These are phyloP conservation scores for Kuraishia hungarica DNA, from an alignment of 805 yeast species.

Conservation along the genomic window DNA sequence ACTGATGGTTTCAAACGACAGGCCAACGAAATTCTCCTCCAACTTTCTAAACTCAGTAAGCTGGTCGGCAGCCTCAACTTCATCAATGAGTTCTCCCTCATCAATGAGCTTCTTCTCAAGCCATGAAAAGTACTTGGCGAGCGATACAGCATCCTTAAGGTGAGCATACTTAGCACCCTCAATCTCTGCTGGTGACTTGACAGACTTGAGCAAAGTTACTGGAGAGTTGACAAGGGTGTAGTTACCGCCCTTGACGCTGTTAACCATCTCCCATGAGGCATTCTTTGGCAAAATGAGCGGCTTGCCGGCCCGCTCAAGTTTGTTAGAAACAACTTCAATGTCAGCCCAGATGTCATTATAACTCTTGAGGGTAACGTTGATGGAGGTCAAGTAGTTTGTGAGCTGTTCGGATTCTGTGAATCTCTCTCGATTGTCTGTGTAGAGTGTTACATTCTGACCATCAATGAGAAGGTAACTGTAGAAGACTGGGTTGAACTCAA, in stretches of 20 bases:
- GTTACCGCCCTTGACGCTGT: conserved; percentile 32
- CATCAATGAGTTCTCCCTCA: conserved; percentile 36
- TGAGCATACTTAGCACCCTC: conserved; percentile 71
- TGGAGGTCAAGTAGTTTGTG: conserved; percentile 29
- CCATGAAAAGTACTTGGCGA: conserved; percentile 76
- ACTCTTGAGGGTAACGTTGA: conserved; percentile 32
- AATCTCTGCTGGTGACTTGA: conserved; percentile 69
- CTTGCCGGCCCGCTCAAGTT: conserved; percentile 12
- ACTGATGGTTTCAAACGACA: conserved; percentile 71
- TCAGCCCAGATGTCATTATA: conserved; percentile 39
- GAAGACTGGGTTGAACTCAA: conserved; percentile 82
- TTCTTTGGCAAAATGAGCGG: conserved; percentile 44
- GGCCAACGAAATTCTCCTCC: conserved; percentile 45
- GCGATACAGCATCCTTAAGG: conserved; percentile 72
- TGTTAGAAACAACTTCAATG: conserved; percentile 26
- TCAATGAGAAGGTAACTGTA: conserved; percentile 54
- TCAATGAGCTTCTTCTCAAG: conserved; percentile 48
- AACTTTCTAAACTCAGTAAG: conserved; percentile 37
- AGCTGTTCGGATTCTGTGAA: conserved; percentile 24
- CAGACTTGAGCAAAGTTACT: conserved; percentile 57
- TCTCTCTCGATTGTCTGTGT: conserved; percentile 30
- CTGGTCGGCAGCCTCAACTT: conserved; percentile 48
- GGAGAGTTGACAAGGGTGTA: conserved; percentile 26
- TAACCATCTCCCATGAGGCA: conserved; percentile 62
- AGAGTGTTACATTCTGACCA: conserved; percentile 28